Evolutionary conservation across 768 basidiomycete species (phyloP).

Genomic region (Cubamyces lactineus): DNA sequence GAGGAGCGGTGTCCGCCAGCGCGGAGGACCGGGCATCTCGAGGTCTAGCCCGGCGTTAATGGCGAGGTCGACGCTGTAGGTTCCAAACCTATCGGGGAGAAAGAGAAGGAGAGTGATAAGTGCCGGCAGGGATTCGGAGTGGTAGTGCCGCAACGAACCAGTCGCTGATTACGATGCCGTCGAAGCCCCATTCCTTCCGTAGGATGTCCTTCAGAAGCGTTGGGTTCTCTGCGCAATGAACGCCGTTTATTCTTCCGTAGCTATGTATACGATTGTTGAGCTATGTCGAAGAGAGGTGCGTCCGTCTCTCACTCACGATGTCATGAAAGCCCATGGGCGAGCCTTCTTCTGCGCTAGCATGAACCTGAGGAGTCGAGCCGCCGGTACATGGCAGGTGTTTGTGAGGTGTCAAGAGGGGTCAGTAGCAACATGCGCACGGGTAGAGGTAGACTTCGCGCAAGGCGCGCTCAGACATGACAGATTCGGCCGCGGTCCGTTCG

Average conservation of each 20-base stretch:
- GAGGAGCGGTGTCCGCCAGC: constrained; percentile 43
- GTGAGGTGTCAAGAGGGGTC: not conserved
- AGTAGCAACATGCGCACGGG: constrained; percentile 47
- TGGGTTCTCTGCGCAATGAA: constrained; percentile 49
- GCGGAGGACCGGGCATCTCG: constrained; percentile 50
- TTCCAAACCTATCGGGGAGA: constrained; percentile 40
- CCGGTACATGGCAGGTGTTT: not conserved
- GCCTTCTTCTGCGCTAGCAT: constrained; percentile 70
- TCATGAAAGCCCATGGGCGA: constrained; percentile 69
- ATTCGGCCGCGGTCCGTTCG: constrained; percentile 65
- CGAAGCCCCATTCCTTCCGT: constrained; percentile 52
- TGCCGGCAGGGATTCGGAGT: not conserved
- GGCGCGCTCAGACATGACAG: constrained; percentile 65
- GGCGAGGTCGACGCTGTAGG: constrained; percentile 44
- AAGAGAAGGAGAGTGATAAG: not conserved
- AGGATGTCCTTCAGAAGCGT: constrained; percentile 46
- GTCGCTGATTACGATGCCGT: constrained; percentile 52
- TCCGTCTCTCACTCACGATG: constrained; percentile 45
- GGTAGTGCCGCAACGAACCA: constrained; percentile 38
- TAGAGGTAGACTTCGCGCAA: constrained; percentile 74
- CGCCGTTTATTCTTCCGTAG: constrained; percentile 48
- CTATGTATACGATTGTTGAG: constrained; percentile 29
- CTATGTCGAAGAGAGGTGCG: not conserved
- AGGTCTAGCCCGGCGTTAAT: constrained; percentile 54
- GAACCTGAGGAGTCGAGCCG: constrained; percentile 44